Percentiles rank a stretch among this genome's conserved stretches.
Conservation (phyloP, 2,329 filamentous ascomycete species). For the Microdochium nivale region DNA sequence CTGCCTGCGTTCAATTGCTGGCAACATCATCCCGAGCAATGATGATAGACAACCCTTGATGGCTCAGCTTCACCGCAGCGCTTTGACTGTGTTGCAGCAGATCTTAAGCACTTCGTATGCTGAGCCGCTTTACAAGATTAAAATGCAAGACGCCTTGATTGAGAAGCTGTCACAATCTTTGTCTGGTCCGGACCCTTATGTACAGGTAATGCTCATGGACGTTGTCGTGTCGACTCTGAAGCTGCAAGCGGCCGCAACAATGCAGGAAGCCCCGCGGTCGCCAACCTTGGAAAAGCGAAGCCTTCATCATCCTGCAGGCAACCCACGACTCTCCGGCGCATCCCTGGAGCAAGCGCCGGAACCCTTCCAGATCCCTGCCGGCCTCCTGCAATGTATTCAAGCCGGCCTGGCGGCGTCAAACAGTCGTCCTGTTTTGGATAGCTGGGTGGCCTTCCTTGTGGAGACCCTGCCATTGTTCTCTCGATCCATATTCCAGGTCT, state of each 20-base stretch:
- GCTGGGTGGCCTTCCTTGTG: conserved; percentile 80
- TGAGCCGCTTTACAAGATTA: conserved; percentile 47
- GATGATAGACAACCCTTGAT: conserved; percentile 37
- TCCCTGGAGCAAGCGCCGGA: conserved; percentile 16
- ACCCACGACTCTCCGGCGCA: conserved; percentile 27
- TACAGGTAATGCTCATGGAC: conserved; percentile 72
- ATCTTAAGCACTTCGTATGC: conserved; percentile 59
- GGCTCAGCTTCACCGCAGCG: conserved; percentile 61
- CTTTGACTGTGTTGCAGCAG: conserved; percentile 61
- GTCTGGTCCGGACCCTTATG: conserved; percentile 52
- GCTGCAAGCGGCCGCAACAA: conserved; percentile 42
- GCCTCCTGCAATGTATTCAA: conserved; percentile 77
- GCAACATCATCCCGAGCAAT: conserved; percentile 25
- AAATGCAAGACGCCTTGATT: conserved; percentile 64
- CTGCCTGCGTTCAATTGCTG: conserved; percentile 54
- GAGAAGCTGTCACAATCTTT: conserved; percentile 57
- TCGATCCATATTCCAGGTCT: conserved; percentile 76
- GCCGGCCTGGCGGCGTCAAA: conserved; percentile 67
- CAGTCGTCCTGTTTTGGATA: conserved; percentile 74
- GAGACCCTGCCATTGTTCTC: conserved; percentile 80
- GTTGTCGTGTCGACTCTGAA: conserved; percentile 68
- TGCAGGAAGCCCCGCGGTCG: conserved; percentile 30
- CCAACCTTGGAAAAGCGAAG: conserved; percentile 38
- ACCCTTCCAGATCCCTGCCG: conserved; percentile 48
- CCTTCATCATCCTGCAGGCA: conserved; percentile 31